Evolutionary conservation across 2,329 filamentous ascomycete species (phyloP).

Genomic region (Ophiostoma piceae): DNA sequence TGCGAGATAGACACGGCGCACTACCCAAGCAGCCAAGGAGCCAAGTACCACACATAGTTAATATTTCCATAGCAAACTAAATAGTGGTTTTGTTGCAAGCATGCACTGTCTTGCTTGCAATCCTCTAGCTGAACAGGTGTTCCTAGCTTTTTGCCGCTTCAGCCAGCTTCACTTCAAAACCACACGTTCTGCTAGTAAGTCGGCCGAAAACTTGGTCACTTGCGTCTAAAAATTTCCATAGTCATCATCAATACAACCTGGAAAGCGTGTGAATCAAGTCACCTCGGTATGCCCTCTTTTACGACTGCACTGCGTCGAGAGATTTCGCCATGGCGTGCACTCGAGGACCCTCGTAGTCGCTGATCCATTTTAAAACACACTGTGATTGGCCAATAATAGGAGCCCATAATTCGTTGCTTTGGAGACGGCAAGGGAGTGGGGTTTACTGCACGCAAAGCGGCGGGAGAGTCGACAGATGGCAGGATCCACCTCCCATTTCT

Average conservation of each 20-base stretch:
- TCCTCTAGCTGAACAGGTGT: not conserved
- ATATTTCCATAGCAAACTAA: too few species aligned
- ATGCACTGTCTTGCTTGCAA: not conserved
- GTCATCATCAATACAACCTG: not conserved
- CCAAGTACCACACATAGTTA: not conserved
- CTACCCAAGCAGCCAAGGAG: not conserved
- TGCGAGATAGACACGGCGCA: not conserved
- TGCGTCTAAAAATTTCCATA: not conserved
- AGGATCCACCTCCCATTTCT: conserved; percentile 4
- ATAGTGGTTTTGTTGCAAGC: not conserved
- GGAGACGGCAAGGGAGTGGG: conserved; percentile 16
- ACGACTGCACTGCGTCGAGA: not conserved
- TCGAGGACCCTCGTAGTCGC: not conserved
- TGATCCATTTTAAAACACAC: not conserved
- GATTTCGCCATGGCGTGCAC: not conserved
- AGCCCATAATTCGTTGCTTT: conserved; percentile 21
- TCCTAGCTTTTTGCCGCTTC: not conserved
- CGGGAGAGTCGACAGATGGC: not conserved
- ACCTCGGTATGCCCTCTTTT: not conserved
- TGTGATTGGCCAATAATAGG: not conserved
- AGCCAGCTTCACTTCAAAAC: not conserved
- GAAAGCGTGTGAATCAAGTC: not conserved
- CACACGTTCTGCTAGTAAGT: not conserved
- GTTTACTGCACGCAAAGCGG: conserved; percentile 15
- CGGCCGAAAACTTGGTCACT: not conserved